phyloP scores from a whole-genome alignment of 2,329 filamentous ascomycete species.

The Fusarium lateritium region DNA sequence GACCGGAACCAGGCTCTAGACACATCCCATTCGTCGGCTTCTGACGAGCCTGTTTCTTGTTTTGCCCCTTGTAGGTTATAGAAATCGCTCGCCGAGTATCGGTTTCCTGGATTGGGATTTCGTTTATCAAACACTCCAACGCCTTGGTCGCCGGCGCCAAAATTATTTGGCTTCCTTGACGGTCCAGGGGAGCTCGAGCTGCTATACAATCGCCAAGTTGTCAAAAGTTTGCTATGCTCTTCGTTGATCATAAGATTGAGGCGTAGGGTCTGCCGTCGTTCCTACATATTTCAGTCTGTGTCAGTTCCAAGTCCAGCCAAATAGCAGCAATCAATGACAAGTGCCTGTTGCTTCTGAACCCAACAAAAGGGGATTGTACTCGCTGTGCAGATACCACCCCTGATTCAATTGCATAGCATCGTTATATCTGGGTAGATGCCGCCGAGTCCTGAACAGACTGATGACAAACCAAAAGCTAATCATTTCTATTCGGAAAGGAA shows the following conservation, averaged over 20 bases:
- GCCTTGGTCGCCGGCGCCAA: not conserved
- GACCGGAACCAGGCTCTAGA: not conserved
- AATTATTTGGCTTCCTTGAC: not conserved
- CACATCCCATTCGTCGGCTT: not conserved
- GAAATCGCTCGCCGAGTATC: constrained; percentile 12
- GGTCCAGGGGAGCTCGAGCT: not conserved
- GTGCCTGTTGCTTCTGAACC: not conserved
- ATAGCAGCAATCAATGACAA: not conserved
- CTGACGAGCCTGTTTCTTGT: not conserved
- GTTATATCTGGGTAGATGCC: not conserved
- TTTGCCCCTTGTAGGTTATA: not conserved
- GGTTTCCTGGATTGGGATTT: not conserved
- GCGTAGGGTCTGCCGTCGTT: not conserved
- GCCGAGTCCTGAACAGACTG: not conserved
- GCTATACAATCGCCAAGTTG: not conserved
- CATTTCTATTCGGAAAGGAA: not conserved
- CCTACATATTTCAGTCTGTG: not conserved
- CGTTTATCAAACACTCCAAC: constrained; percentile 3
- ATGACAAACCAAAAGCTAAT: not conserved
- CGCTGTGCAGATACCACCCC: not conserved
- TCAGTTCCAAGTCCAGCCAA: not conserved
- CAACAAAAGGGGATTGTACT: not conserved
- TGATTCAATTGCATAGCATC: not conserved
- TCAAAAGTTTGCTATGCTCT: not conserved
- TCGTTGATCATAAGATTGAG: not conserved